phyloP scores from a whole-genome alignment of 202 grass and related monocot genomes.

The Carex arenaria region DNA sequence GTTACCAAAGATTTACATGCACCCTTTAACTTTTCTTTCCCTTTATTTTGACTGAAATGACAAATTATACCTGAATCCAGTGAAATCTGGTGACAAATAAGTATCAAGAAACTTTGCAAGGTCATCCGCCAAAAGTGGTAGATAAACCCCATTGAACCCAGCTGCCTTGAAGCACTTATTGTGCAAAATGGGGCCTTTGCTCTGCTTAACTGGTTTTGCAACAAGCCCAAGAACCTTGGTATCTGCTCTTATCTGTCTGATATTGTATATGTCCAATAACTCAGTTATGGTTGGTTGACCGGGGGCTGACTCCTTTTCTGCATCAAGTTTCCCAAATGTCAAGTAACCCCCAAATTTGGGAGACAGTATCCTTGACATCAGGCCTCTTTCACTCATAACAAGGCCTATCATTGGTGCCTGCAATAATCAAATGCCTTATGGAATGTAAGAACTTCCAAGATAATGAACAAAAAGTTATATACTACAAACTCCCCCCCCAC shows the following conservation, averaged over 20 bases:
- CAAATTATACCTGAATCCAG: constrained; percentile 79
- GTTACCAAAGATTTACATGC: not conserved
- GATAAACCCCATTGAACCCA: constrained; percentile 86
- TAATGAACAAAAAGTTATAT: constrained; percentile 3
- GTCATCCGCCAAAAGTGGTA: constrained; percentile 81
- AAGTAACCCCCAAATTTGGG: constrained; percentile 87
- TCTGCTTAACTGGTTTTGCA: constrained; percentile 90
- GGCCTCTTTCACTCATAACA: constrained; percentile 81
- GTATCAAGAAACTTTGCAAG: constrained; percentile 78
- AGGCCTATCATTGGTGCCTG: constrained; percentile 90
- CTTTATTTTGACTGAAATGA: not conserved
- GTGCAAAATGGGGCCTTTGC: constrained; percentile 86
- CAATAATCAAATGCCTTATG: constrained; percentile 19
- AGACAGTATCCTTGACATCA: constrained; percentile 74
- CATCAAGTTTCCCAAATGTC: constrained; percentile 75
- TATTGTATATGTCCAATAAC: constrained; percentile 68
- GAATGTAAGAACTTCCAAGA: constrained; percentile 8
- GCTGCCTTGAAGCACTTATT: constrained; percentile 75
- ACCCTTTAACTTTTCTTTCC: not conserved
- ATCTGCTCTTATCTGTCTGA: constrained; percentile 64
- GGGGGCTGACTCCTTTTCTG: constrained; percentile 59
- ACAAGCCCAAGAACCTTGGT: constrained; percentile 82
- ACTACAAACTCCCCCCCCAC: not conserved
- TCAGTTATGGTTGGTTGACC: constrained; percentile 82
- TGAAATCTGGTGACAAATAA: constrained; percentile 81